Evolutionary conservation across 331 rosid genomes (phyloP).

Genomic region (Stylosanthes scabra): DNA sequence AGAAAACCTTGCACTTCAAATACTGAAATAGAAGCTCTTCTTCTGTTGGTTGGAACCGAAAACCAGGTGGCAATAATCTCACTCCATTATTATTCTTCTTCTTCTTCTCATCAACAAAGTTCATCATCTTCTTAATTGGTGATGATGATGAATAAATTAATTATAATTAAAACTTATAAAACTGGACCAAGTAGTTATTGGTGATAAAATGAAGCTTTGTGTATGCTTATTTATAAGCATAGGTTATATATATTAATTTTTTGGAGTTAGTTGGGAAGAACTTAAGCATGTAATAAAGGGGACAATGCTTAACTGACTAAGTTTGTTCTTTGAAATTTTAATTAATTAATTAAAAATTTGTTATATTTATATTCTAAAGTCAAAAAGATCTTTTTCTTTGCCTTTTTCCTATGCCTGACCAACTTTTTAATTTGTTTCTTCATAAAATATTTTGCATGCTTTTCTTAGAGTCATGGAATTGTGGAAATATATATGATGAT

Average conservation of each 20-base stretch:
- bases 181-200: slow-evolving; percentile 10
- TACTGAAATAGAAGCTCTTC: slow-evolving; percentile 90
- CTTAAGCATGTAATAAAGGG: slow-evolving; percentile 4
- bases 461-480: not conserved
- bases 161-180: not conserved
- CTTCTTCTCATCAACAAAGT: slow-evolving; percentile 26
- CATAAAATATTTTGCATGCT: not conserved
- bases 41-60: slow-evolving; percentile 90
- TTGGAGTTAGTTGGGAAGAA: slow-evolving; percentile 1
- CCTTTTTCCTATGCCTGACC: slow-evolving; percentile 21
- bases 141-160: slow-evolving; percentile 1
- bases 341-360: slow-evolving; percentile 23
- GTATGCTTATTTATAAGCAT: slow-evolving; percentile 40
- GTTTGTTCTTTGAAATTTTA: slow-evolving; percentile 19
- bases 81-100: slow-evolving; percentile 48
- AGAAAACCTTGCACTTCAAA: slow-evolving; percentile 70
- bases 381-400: slow-evolving; percentile 24
- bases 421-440: not conserved
- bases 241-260: not conserved
- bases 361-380: not conserved
- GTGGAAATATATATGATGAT: not conserved
- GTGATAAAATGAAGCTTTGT: not conserved
- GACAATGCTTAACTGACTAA: slow-evolving; percentile 27
- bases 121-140: slow-evolving; percentile 45
- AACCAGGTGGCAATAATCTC: slow-evolving; percentile 84